These are phyloP conservation scores for Spirogloea muscicola DNA, from an alignment of 139 green algal genomes.

Conservation along the genomic window DNA sequence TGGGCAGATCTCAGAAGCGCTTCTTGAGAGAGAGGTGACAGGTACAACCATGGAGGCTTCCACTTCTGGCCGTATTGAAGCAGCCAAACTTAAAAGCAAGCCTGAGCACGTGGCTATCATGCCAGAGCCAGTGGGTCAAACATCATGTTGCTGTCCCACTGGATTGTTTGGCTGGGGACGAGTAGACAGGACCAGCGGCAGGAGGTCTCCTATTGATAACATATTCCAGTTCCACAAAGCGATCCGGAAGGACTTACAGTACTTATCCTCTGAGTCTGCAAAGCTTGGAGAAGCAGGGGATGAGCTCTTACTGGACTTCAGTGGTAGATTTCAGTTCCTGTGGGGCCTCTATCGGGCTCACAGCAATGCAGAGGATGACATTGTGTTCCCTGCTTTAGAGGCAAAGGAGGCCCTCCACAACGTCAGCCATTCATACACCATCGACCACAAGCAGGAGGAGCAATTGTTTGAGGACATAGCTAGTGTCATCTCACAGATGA, in stretches of 20 bases:
- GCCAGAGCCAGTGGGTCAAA: too few relatives aligned
- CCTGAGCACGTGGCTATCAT: too few relatives aligned
- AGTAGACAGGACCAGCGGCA: too few relatives aligned
- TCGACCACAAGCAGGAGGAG: constrained; percentile 94
- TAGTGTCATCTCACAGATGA: constrained; percentile 38
- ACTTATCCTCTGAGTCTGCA: constrained; percentile 71
- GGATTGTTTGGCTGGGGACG: too few relatives aligned
- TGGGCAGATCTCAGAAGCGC: too few relatives aligned
- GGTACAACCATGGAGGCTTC: too few relatives aligned
- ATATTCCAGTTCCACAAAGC: constrained; percentile 93
- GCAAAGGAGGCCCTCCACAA: constrained; percentile 87
- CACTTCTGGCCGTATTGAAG: too few relatives aligned
- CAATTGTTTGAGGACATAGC: constrained; percentile 74
- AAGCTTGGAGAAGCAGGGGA: constrained; percentile 27
- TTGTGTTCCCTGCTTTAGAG: constrained; percentile 97
- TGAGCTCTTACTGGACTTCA: constrained; percentile 64
- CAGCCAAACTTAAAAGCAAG: too few relatives aligned
- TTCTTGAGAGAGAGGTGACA: too few relatives aligned
- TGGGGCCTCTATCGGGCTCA: constrained; percentile 75
- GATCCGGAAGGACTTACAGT: constrained; percentile 69
- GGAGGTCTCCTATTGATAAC: too few relatives aligned
- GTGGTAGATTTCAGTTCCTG: constrained; percentile 89
- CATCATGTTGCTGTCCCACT: too few relatives aligned
- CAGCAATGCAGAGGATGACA: constrained; percentile 81
- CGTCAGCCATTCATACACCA: constrained; percentile 90